Evolutionary conservation across 257 asterid species (phyloP).

Genomic region (Ilex aquifolium): DNA sequence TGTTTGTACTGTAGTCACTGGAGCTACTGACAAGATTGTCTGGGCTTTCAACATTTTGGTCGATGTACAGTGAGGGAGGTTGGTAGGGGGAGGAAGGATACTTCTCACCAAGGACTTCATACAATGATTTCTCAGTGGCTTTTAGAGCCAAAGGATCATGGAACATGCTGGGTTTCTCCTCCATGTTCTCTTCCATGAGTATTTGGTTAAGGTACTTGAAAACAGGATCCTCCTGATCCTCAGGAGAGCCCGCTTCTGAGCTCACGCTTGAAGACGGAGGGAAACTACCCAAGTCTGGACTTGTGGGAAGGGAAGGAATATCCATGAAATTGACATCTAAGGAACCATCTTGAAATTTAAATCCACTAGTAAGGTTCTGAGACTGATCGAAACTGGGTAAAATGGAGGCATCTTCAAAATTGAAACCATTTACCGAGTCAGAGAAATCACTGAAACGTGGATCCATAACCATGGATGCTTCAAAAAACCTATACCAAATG

Average conservation of each 20-base stretch:
- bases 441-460: constrained; percentile 28
- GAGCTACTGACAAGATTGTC: neutral
- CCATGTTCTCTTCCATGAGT: constrained; percentile 79
- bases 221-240: constrained; percentile 80
- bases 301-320: constrained; percentile 30
- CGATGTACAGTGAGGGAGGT: neutral
- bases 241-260: constrained; percentile 69
- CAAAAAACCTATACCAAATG: constrained; percentile 20
- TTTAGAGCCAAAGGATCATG: constrained; percentile 33
- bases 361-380: constrained; percentile 32
- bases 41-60: neutral
- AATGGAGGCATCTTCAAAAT: constrained; percentile 28
- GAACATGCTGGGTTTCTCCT: constrained; percentile 88
- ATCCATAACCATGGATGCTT: constrained; percentile 45
- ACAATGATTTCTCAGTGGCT: constrained; percentile 24
- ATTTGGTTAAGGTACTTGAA: constrained; percentile 81
- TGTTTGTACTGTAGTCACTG: neutral
- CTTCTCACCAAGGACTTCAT: constrained; percentile 13
- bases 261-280: constrained; percentile 42
- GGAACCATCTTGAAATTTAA: constrained; percentile 19
- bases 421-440: constrained; percentile 25
- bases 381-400: constrained; percentile 40
- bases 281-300: constrained; percentile 30
- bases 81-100: constrained; percentile 4
- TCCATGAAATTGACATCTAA: constrained; percentile 38